Evolutionary conservation across 495 filamentous ascomycete genomes (phyloP).

Genomic region (Podospora didyma): DNA sequence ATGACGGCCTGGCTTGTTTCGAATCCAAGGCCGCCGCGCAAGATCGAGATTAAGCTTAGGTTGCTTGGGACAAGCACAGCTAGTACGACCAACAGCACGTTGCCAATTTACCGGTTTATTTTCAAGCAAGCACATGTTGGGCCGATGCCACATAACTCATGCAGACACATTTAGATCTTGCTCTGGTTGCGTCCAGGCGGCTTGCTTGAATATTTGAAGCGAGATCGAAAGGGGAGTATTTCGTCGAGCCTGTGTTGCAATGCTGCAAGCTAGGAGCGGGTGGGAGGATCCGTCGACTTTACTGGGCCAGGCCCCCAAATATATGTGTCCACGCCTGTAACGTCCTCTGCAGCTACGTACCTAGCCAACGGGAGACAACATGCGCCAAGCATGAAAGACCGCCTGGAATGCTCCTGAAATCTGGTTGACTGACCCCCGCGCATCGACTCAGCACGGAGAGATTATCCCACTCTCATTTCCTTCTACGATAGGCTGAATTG

Average conservation of each 20-base stretch:
- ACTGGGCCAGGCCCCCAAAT: slow-evolving; percentile 1
- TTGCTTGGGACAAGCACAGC: not conserved
- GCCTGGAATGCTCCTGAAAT: not conserved
- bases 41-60: not conserved
- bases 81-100: not conserved
- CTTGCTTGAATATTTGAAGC: no score
- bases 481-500: slow-evolving; percentile 18
- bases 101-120: no score
- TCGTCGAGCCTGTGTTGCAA: no score
- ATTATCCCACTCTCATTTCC: slow-evolving; percentile 6
- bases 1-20: slow-evolving; percentile 11
- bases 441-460: not conserved
- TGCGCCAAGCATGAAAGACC: not conserved
- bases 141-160: no score
- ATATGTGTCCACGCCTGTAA: slow-evolving; percentile 4
- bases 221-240: no score
- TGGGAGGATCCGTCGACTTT: not conserved
- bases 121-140: no score
- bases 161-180: no score
- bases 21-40: slow-evolving; percentile 1
- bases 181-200: no score
- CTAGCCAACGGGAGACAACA: not conserved
- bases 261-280: no score
- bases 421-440: not conserved
- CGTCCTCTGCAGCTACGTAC: no score